These are phyloP conservation scores for Aspergillus sp. DNA, from an alignment of 2,329 filamentous ascomycete genomes.

Conservation along the genomic window DNA sequence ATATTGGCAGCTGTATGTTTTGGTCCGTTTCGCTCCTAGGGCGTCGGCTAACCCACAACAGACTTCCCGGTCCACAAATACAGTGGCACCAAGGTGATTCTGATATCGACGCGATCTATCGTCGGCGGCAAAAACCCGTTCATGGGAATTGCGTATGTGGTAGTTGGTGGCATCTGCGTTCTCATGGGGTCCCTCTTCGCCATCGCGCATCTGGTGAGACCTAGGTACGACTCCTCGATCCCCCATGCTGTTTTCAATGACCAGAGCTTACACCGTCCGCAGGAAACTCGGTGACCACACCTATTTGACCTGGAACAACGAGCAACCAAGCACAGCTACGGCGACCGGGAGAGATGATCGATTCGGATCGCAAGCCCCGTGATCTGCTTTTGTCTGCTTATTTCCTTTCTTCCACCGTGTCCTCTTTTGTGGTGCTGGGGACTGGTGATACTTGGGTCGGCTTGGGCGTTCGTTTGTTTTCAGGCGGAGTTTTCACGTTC, in stretches of 20 bases:
- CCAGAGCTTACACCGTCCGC: conserved; percentile 5
- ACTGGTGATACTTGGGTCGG: too few species aligned
- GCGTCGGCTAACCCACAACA: conserved; percentile 30
- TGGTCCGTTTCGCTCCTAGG: not conserved
- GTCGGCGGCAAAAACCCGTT: conserved; percentile 95
- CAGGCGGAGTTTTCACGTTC: too few species aligned
- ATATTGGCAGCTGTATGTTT: conserved; percentile 69
- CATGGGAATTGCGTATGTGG: conserved; percentile 90
- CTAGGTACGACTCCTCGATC: conserved; percentile 51
- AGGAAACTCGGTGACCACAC: conserved; percentile 98
- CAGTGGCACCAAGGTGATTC: conserved; percentile 77
- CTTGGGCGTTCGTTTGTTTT: too few species aligned
- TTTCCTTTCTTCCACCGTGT: conserved; percentile 1
- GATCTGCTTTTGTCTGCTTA: conserved; percentile 3
- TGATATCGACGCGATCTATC: conserved; percentile 81
- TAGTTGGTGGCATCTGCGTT: conserved; percentile 88
- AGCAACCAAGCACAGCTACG: conserved; percentile 49
- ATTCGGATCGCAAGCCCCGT: conserved; percentile 19
- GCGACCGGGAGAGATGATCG: conserved; percentile 48
- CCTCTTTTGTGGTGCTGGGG: conserved; percentile 3
- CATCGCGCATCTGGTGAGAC: conserved; percentile 80
- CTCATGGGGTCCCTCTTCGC: conserved; percentile 82
- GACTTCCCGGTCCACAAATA: conserved; percentile 73
- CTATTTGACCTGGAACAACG: conserved; percentile 90
- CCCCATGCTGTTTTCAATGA: not conserved